phyloP scores from a whole-genome alignment of 2,329 filamentous ascomycete species.

The Arthrobotrys pseudoclavata region DNA sequence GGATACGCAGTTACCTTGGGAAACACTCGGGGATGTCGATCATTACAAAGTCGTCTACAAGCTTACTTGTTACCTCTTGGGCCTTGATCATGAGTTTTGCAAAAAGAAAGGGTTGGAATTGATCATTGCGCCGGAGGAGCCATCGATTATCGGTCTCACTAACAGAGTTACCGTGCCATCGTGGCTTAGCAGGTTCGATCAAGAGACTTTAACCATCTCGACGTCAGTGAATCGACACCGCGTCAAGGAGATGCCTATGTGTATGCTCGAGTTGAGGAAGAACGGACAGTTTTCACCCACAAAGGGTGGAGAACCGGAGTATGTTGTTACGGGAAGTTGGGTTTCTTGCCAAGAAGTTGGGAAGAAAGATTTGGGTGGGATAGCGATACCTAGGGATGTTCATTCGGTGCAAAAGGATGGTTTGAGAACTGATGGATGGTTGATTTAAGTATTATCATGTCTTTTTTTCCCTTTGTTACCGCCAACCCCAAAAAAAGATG shows the following conservation, averaged over 20 bases:
- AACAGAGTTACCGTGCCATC: slow-evolving; percentile 54
- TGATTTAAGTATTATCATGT: slow-evolving; percentile 35
- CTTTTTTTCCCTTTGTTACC: slow-evolving; percentile 19
- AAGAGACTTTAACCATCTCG: slow-evolving; percentile 47
- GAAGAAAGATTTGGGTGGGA: slow-evolving; percentile 48
- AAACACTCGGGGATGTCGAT: slow-evolving; percentile 42
- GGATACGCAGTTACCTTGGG: slow-evolving; percentile 49
- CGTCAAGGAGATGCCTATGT: slow-evolving; percentile 44
- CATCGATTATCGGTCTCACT: slow-evolving; percentile 52
- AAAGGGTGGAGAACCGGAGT: slow-evolving; percentile 36
- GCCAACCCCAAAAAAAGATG: neutral
- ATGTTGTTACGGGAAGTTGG: slow-evolving; percentile 53
- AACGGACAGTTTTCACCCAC: slow-evolving; percentile 20
- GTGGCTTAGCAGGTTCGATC: slow-evolving; percentile 52
- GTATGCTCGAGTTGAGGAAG: slow-evolving; percentile 51
- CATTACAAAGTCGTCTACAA: slow-evolving; percentile 50
- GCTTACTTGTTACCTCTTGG: slow-evolving; percentile 53
- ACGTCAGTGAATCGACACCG: slow-evolving; percentile 37
- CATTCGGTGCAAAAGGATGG: slow-evolving; percentile 41
- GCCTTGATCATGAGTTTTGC: slow-evolving; percentile 54
- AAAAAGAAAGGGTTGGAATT: slow-evolving; percentile 41
- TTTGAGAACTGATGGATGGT: slow-evolving; percentile 50
- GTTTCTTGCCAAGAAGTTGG: slow-evolving; percentile 42
- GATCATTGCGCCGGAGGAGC: slow-evolving; percentile 55
- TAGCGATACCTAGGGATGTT: slow-evolving; percentile 56